These are phyloP conservation scores for Metarhizium guizhouense DNA, from an alignment of 2,329 filamentous ascomycete genomes.

Conservation along the genomic window DNA sequence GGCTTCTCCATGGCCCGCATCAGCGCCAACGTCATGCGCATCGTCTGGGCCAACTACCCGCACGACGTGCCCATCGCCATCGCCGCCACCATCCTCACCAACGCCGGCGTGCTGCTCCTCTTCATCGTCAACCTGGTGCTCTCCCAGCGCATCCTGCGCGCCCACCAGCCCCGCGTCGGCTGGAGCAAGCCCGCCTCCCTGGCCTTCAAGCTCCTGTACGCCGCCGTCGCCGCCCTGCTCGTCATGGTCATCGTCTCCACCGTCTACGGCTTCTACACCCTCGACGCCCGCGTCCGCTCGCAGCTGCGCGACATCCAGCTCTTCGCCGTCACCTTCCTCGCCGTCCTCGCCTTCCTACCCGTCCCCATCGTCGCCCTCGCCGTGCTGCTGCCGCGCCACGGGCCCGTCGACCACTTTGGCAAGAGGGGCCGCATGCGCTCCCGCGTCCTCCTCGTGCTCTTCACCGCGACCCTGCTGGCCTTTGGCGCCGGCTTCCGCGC, in stretches of 20 bases:
- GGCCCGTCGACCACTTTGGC: constrained; percentile 43
- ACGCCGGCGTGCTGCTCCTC: constrained; percentile 64
- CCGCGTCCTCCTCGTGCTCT: constrained; percentile 57
- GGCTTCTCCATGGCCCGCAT: constrained; percentile 49
- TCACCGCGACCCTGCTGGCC: constrained; percentile 50
- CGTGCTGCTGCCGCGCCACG: constrained; percentile 37
- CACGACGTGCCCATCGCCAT: constrained; percentile 35
- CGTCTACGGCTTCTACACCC: constrained; percentile 59
- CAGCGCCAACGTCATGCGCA: constrained; percentile 40
- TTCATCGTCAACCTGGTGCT: constrained; percentile 75
- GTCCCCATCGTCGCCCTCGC: constrained; percentile 45
- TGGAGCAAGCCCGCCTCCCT: constrained; percentile 50
- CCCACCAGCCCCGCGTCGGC: constrained; percentile 60
- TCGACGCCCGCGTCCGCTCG: constrained; percentile 36
- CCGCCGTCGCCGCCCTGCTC: constrained; percentile 48
- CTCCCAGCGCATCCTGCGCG: constrained; percentile 64
- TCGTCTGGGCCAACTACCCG: constrained; percentile 41
- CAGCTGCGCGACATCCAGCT: constrained; percentile 58
- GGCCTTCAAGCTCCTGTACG: constrained; percentile 49
- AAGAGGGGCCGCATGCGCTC: constrained; percentile 51
- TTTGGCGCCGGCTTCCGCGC: constrained; percentile 63
- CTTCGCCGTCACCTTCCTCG: constrained; percentile 54
- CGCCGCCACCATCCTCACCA: constrained; percentile 60
- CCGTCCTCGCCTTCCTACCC: constrained; percentile 49
- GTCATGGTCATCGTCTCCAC: constrained; percentile 57